Percentiles rank a stretch among this genome's conserved stretches.
These are phyloP conservation scores for Aspergillus nidulans DNA, from an alignment of 495 filamentous ascomycete genomes.

Conservation along the genomic window DNA sequence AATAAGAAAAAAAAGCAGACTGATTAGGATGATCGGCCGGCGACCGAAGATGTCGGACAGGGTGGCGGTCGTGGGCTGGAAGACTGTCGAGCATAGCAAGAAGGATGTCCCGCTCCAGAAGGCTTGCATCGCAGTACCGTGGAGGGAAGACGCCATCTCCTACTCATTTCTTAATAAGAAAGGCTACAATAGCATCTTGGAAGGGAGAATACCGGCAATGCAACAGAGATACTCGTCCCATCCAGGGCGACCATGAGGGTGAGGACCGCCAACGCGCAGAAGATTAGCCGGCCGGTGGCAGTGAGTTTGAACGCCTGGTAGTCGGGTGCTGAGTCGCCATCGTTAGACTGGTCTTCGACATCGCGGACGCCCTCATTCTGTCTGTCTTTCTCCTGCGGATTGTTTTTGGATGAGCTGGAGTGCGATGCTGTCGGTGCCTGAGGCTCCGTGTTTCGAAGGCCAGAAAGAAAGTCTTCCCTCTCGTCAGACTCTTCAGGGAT, in stretches of 20 bases:
- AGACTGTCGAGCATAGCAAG: conserved; percentile 43
- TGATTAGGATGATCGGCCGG: conserved; percentile 36
- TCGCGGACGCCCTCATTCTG: background rate
- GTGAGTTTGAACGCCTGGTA: conserved; percentile 13
- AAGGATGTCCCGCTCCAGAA: conserved; percentile 53
- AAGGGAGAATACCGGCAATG: conserved; percentile 49
- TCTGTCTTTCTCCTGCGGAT: background rate
- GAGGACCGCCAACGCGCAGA: conserved; percentile 52
- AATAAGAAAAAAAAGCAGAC: conserved; percentile 35
- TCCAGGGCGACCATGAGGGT: conserved; percentile 63
- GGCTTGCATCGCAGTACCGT: conserved; percentile 43
- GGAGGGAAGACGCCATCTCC: conserved; percentile 26
- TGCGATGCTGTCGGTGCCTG: background rate
- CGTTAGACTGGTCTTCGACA: background rate
- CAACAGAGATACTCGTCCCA: conserved; percentile 65
- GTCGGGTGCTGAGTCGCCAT: background rate
- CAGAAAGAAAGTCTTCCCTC: background rate
- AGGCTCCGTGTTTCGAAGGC: background rate
- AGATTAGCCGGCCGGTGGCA: conserved; percentile 19
- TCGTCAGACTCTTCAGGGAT: background rate
- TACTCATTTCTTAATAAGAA: background rate
- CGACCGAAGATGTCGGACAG: conserved; percentile 51
- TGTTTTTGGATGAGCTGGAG: background rate
- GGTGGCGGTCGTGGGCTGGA: conserved; percentile 36
- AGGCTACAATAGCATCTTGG: no score